Conservation (phyloP, 495 filamentous ascomycete genomes). For the Daldinia decipiens region DNA sequence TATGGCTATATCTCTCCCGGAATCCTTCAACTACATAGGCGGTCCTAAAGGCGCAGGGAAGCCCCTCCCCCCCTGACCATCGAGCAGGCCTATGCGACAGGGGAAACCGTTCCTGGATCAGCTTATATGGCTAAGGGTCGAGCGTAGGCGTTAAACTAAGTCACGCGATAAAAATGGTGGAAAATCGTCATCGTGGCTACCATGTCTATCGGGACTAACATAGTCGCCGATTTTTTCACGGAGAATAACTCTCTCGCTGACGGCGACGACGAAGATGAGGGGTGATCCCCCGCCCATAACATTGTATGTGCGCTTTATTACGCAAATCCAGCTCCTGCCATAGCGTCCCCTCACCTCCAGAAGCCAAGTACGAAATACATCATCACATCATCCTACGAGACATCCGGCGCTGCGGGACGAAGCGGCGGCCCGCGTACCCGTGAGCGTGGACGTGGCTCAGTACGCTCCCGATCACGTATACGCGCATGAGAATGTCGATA, state of each 20-base stretch:
- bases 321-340: not conserved
- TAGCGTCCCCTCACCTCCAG: not conserved
- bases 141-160: not conserved
- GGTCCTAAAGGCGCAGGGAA: slow-evolving; percentile 1
- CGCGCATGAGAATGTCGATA: not conserved
- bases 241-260: not conserved
- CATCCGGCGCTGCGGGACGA: not conserved
- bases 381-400: not conserved
- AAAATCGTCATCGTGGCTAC: not conserved
- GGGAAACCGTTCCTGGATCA: not conserved
- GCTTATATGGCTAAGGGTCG: not conserved
- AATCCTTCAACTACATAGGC: not conserved
- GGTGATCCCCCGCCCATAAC: not conserved
- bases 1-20: not conserved
- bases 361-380: not conserved
- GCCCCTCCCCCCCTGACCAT: not conserved
- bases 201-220: not conserved
- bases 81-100: not conserved
- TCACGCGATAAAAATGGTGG: not conserved
- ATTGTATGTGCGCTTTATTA: not conserved
- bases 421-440: not conserved
- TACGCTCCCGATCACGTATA: not conserved
- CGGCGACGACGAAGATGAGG: not conserved
- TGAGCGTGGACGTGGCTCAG: not conserved
- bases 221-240: not conserved